Percentiles rank a stretch among this genome's conserved stretches.
phyloP scores from a whole-genome alignment of 169 alveolate species.

The Plasmodium relictum region DNA sequence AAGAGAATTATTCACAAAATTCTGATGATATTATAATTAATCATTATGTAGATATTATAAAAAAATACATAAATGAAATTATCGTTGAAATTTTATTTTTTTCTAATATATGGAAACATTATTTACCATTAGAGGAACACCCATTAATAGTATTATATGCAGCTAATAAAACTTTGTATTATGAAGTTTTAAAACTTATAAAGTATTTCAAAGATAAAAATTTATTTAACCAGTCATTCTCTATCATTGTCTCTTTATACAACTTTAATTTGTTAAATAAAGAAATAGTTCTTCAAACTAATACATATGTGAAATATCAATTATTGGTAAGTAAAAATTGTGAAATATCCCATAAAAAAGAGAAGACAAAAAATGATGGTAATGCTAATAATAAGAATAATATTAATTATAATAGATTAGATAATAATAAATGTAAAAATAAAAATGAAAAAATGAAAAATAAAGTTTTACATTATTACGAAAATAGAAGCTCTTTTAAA shows the following conservation, averaged over 20 bases:
- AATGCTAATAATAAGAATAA: not conserved
- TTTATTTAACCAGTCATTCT: constrained; percentile 23
- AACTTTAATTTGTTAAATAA: constrained; percentile 70
- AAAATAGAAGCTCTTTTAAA: constrained; percentile 26
- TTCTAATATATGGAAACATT: constrained; percentile 70
- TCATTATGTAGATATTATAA: constrained; percentile 29
- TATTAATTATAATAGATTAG: not conserved
- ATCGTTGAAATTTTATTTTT: constrained; percentile 67
- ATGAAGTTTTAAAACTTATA: constrained; percentile 59
- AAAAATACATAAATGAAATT: constrained; percentile 71
- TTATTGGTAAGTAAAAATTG: not conserved
- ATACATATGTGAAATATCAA: constrained; percentile 12
- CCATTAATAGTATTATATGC: constrained; percentile 61
- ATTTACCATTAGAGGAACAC: constrained; percentile 61
- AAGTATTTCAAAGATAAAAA: not conserved
- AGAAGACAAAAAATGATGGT: not conserved
- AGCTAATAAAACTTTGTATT: constrained; percentile 62
- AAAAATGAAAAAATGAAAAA: constrained; percentile 14
- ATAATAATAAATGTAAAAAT: not conserved
- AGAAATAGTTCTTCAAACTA: constrained; percentile 57
- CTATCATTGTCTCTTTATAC: constrained; percentile 59
- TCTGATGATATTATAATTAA: not conserved
- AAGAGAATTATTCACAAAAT: not conserved
- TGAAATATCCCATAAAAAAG: not conserved
- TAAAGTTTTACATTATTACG: constrained; percentile 38